Base-by-base conservation (phyloP, 2,329 filamentous ascomycete species). In the Neofusicoccum ribis region DNA sequence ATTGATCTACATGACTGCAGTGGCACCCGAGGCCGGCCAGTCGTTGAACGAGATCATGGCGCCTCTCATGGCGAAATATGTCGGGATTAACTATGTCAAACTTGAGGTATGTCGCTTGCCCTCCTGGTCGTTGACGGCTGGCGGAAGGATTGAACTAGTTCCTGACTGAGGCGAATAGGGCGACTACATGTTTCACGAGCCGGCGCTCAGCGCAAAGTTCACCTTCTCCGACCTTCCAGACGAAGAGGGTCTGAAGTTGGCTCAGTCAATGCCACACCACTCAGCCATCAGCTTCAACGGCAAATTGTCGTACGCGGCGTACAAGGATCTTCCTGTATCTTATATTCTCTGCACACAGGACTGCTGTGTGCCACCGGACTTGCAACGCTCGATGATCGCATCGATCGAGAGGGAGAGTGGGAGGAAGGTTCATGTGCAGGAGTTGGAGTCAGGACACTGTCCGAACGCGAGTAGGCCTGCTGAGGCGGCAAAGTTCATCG, bases 321-420 rank as follows among this genome's bases (percentile, higher is more conserved):
- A 80, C 66, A 78, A 76, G 63, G 73, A 81, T 41, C 70, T 80
- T 1, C 76, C 76, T 0, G 76, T 78, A 2, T 80, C 76, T 1
- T 82, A 78, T 65, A 68, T 82, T 8, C 2, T 82, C 12, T 77
- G 76, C 44, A 75, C 78, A 50, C 66, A 73, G 0, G 79, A 82
- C 65, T 11, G 61, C 11, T 68, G 70, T n/a, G 69, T 82, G n/a
- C 52, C 70, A 1, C 69, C 75, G 0, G 65, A 68, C 20, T 49
- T 68, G 5, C 79, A 82, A 68, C 72, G 72, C 65, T 67, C 60
- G 2, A 66, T 63, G n/a, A 79, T 77, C 47, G 72, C 78, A 11
- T 68, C 69, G 34, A 76, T 82, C 49, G 76, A 78, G 68, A 69
- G 66, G 56, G 74, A 69, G 47, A 75, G 71, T 58, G 77, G 77